Conservation (phyloP, 495 filamentous ascomycete genomes). For the Talaromyces ruber region DNA sequence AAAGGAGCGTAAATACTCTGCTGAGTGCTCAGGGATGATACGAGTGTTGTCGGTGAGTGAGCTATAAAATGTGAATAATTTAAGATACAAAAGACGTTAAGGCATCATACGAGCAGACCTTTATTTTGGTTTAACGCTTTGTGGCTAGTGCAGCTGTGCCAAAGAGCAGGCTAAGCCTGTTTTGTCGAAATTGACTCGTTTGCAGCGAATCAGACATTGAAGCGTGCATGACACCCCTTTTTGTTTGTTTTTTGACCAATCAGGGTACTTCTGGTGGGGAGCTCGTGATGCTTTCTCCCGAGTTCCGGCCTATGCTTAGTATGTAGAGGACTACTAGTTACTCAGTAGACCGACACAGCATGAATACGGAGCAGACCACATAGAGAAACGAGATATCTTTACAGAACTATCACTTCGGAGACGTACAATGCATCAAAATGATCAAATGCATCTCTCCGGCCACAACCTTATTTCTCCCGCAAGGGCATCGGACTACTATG, state of each 20-base stretch:
- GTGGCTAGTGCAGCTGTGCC: not conserved
- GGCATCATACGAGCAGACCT: not conserved
- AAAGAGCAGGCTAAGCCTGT: not conserved
- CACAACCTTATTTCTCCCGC: too few species aligned
- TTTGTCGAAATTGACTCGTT: not conserved
- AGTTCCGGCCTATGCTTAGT: not conserved
- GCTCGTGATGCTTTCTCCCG: not conserved
- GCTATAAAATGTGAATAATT: not conserved
- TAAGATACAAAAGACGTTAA: not conserved
- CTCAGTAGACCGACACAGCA: not conserved
- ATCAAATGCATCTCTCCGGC: too few species aligned
- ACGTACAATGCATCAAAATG: too few species aligned
- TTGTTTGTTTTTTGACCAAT: not conserved
- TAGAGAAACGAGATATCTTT: too few species aligned
- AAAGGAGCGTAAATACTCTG: not conserved
- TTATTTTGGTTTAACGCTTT: constrained; percentile 5
- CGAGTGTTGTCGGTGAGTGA: not conserved
- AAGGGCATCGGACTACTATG: too few species aligned
- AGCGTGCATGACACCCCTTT: not conserved
- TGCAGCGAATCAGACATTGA: not conserved
- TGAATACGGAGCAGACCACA: too few species aligned
- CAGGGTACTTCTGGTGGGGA: not conserved
- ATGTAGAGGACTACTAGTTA: too few species aligned
- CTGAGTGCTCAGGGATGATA: not conserved
- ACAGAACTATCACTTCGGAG: too few species aligned